Base-by-base conservation (phyloP, 768 basidiomycete species). In the Lactarius vividus region DNA sequence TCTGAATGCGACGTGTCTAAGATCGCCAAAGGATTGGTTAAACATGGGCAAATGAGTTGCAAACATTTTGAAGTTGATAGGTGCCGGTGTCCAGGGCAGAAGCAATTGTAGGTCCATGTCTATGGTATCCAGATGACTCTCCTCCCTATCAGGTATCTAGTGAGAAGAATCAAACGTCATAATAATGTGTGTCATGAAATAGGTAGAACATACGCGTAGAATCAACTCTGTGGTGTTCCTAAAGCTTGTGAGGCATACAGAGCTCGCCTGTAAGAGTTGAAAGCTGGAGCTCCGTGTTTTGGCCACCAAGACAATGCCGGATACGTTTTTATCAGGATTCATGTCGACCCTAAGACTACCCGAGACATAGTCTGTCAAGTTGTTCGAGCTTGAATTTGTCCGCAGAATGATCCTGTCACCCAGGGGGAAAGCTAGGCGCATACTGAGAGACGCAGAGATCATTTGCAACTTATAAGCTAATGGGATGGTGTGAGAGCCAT, bases 1-100 rank as follows among this genome's bases (percentile, higher is more conserved):
- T 5, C 75, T 73, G 66, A 89, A 83, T 9, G 66, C 69, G 18
- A 84, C 73, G 46, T 73, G 70, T 56, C 74, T 77, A 20, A 89
- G 74, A 28, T 80, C 72, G 26, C 76, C 77, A 66, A 85, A 82
- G 0, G 61, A 71, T 67, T 91, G 89, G 9, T 79, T 72, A 69
- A 89, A 85, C 74, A 83, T 77, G 4, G 88, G 87, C 10, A 91
- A 79, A 66, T 81, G 80, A 6, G 86, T 87, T 18, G 79, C 60
- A 57, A 91, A 78, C 42, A 76, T 75, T 13, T 80, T 71, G 20
- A 87, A 71, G 28, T 44, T 61, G 16, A 73, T 72, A 28, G 76
- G 69, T 16, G 71, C 63, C 4, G 69, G 58, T 11, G 74, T 73
- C 66, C 75, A 78, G 7, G 88, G 88, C 61, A 89, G 79, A 4